These are phyloP conservation scores for Crithidia expoeki DNA, from an alignment of 208 protist genomes.

Conservation along the genomic window DNA sequence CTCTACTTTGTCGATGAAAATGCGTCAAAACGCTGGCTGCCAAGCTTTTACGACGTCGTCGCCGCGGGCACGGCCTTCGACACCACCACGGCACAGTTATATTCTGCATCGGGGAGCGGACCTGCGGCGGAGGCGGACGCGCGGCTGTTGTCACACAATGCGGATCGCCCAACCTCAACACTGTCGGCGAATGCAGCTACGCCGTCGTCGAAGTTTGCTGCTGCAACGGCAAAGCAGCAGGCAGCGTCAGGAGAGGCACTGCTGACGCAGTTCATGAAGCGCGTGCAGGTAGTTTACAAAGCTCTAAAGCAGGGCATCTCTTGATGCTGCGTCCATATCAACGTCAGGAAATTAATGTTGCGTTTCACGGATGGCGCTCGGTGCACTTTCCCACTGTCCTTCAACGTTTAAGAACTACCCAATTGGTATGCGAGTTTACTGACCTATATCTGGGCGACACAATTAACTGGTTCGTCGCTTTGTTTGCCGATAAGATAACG, in stretches of 20 bases:
- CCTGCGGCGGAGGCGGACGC: not conserved
- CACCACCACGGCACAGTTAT: not conserved
- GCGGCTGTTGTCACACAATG: constrained; percentile 10
- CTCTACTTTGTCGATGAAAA: constrained; percentile 80
- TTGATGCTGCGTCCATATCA: too few relatives aligned
- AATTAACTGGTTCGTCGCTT: too few relatives aligned
- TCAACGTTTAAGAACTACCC: too few relatives aligned
- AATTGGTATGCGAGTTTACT: too few relatives aligned
- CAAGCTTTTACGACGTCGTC: constrained; percentile 75
- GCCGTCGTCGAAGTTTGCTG: not conserved
- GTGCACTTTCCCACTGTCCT: too few relatives aligned
- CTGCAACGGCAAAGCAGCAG: not conserved
- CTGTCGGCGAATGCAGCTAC: constrained; percentile 6
- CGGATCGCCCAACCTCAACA: constrained; percentile 14
- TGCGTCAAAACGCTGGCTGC: constrained; percentile 65
- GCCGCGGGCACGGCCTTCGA: constrained; percentile 68
- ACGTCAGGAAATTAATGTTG: too few relatives aligned
- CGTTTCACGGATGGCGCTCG: too few relatives aligned
- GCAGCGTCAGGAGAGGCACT: constrained; percentile 22
- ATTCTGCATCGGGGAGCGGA: not conserved
- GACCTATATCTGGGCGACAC: too few relatives aligned
- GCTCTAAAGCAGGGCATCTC: constrained; percentile 75
- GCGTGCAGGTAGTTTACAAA: constrained; percentile 73
- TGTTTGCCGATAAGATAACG: too few relatives aligned
- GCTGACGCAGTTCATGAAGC: constrained; percentile 60